These are phyloP conservation scores for Candida chilensis DNA, from an alignment of 805 yeast genomes.

Conservation along the genomic window DNA sequence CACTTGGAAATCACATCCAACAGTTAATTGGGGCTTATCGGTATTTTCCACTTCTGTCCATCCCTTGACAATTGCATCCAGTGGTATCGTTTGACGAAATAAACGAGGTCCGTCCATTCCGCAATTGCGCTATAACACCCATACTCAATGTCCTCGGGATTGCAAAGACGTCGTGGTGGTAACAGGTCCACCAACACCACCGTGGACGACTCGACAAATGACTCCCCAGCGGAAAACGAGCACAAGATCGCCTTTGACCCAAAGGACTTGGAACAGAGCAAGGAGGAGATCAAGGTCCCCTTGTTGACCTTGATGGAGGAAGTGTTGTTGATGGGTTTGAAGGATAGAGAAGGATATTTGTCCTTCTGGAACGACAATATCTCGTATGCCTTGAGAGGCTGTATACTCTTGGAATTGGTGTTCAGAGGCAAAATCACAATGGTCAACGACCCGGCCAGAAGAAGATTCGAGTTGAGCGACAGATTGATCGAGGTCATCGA, in stretches of 20 bases:
- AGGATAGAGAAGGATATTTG: conserved; percentile 92
- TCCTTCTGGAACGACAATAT: conserved; percentile 98
- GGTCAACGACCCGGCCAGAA: conserved; percentile 87
- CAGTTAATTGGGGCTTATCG: too few relatives aligned
- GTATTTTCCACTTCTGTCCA: too few relatives aligned
- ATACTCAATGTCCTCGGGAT: conserved; percentile 34
- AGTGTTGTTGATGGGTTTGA: conserved; percentile 84
- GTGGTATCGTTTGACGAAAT: too few relatives aligned
- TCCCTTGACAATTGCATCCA: too few relatives aligned
- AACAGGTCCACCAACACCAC: conserved; percentile 15
- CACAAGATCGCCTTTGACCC: conserved; percentile 82
- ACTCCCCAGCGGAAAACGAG: conserved; percentile 14
- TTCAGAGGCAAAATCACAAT: conserved; percentile 82
- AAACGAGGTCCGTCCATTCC: too few relatives aligned
- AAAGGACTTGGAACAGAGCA: conserved; percentile 40
- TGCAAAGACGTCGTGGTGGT: conserved; percentile 73
- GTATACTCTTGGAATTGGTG: conserved; percentile 87
- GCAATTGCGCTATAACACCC: too few relatives aligned
- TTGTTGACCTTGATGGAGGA: conserved; percentile 92
- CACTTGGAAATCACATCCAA: too few relatives aligned
- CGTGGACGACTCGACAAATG: conserved; percentile 6
- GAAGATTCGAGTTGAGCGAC: conserved; percentile 81
- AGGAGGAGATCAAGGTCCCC: conserved; percentile 40
- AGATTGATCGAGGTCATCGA: conserved; percentile 83
- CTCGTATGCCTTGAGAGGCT: conserved; percentile 91